Conservation (phyloP, 1,284 basidiomycete genomes). For the Meira miltonrushii region DNA sequence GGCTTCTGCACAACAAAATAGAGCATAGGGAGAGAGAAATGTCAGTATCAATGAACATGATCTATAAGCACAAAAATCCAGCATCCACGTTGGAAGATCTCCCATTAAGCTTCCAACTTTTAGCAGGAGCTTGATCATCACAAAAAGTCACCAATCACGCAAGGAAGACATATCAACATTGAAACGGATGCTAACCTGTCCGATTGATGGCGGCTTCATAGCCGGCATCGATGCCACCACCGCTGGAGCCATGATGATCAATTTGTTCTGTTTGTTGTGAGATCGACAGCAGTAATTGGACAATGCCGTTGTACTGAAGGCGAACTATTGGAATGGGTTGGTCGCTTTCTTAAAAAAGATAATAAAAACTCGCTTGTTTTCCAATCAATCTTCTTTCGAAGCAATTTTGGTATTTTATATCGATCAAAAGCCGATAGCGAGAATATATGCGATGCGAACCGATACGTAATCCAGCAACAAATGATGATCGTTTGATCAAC, state of each 20-base stretch:
- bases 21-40: background rate
- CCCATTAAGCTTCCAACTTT: background rate
- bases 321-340: no score
- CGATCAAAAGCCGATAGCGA: no score
- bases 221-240: background rate
- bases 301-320: no score
- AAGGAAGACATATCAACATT: background rate
- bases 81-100: background rate
- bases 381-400: no score
- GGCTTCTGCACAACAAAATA: background rate
- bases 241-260: slow-evolving; percentile 2
- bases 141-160: background rate
- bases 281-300: no score
- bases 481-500: no score
- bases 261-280: no score
- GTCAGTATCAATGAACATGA: background rate
- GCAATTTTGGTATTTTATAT: no score
- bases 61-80: background rate
- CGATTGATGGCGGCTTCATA: background rate
- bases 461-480: no score
- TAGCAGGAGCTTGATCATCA: background rate
- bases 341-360: no score
- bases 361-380: no score
- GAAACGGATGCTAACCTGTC: slow-evolving; percentile 4
- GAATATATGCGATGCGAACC: no score